Percentiles rank a stretch among this genome's conserved stretches.
These are phyloP conservation scores for Fusarium citri DNA, from an alignment of 2,329 filamentous ascomycete genomes.

Conservation along the genomic window DNA sequence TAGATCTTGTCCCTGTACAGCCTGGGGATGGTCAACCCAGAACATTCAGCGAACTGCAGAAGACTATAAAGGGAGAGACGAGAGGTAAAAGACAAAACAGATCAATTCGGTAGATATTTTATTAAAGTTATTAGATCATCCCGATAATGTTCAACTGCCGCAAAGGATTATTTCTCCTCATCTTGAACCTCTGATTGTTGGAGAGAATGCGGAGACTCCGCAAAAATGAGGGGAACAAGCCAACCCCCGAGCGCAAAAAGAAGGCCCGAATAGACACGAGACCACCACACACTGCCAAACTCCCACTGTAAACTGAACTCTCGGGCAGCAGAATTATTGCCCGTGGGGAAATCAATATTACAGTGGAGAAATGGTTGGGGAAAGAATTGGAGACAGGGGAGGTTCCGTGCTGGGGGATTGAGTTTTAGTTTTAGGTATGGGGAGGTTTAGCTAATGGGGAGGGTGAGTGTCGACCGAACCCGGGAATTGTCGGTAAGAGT, in stretches of 20 bases:
- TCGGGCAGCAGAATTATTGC: slow-evolving; percentile 19
- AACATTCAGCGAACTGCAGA: no score
- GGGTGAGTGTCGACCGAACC: slow-evolving; percentile 2
- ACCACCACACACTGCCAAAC: not conserved
- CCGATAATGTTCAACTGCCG: not conserved
- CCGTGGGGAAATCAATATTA: slow-evolving; percentile 23
- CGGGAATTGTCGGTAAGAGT: slow-evolving; percentile 2
- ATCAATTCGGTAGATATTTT: not conserved
- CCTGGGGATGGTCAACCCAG: not conserved
- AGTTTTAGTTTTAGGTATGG: not conserved
- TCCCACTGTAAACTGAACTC: not conserved
- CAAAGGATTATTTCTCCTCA: not conserved
- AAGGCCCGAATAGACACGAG: slow-evolving; percentile 24
- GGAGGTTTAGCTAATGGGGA: not conserved
- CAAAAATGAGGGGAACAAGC: slow-evolving; percentile 20
- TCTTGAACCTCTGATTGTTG: slow-evolving; percentile 15
- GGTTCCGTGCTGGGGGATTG: not conserved
- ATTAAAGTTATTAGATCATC: not conserved
- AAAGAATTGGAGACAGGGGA: slow-evolving; percentile 7
- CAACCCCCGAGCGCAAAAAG: not conserved
- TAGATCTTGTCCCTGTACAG: slow-evolving; percentile 24
- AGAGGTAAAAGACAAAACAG: no score
- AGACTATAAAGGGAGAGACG: no score
- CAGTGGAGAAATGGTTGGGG: slow-evolving; percentile 8
- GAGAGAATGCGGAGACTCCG: slow-evolving; percentile 41